Evolutionary conservation across 306 rosid species (phyloP), one percentile per base, ranked within the genome.

Genomic region (Crataegus laevigata): DNA sequence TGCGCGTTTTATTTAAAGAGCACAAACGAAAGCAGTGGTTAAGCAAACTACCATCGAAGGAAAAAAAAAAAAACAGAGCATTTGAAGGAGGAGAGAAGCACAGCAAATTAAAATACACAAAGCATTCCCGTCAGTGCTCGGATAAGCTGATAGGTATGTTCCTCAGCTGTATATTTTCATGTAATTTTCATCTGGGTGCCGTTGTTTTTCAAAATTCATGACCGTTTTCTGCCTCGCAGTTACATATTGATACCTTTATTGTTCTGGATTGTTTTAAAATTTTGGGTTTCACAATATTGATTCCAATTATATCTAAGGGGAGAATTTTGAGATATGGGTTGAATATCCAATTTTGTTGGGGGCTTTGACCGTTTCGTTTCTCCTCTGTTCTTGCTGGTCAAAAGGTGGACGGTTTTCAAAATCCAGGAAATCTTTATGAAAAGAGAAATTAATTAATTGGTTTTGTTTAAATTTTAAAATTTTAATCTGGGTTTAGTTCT

Each of bases 101-200:
- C 28, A 0, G 22, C 76, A 4, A 47, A 47, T 47, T 47, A 17
- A 47, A 47, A 15, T 47, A 47, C 54, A 14, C 21, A 0, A 0
- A 30, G 21, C 42, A 45, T 8, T 42, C 5, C 36, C 28, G 26
- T 13, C 61, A 6, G 7, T 47, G 38, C 80, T 72, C 36, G 58
- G 57, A 28, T 52, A 50, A 68, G 36, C 75, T 69, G 13, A 62
- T 6, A 52, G 89, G 89, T 90, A 73, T 21, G 73, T 32, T 78
- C 67, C 69, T 61, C 29, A 19, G 14, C 12, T 1, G 26, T 52
- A 17, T 18, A 14, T 40, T 13, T 55, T 8, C 38, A 11, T 15
- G 71, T 18, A 62, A n/a, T 29, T n/a, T 0, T 32, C 50, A n/a
- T 15, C 58, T 40, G 40, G 34, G n/a, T 19, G 5, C 42, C 32